These are phyloP conservation scores for Tetradesmus lagerheimii DNA, from an alignment of 139 green algal genomes.

Conservation along the genomic window DNA sequence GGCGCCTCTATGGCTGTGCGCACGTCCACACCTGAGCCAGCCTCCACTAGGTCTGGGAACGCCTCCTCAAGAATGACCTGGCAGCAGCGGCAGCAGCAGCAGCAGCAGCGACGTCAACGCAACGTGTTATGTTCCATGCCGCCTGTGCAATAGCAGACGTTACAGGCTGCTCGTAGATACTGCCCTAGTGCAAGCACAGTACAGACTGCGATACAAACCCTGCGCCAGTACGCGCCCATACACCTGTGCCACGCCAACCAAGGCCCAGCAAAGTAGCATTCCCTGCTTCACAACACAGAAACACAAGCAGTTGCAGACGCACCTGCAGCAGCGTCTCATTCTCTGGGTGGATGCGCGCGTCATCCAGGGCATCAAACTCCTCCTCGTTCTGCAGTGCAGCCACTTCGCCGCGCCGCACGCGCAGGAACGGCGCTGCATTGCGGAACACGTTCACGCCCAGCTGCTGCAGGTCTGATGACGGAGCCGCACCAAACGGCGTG, in stretches of 20 bases:
- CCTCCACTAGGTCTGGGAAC: slow-evolving; percentile 15
- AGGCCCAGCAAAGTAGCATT: too few relatives aligned
- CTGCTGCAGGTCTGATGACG: neutral
- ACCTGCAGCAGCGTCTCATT: slow-evolving; percentile 41
- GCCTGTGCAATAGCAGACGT: too few relatives aligned
- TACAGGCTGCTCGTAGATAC: too few relatives aligned
- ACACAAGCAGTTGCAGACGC: neutral
- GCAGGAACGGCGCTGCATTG: slow-evolving; percentile 81
- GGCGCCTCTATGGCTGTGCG: slow-evolving; percentile 42
- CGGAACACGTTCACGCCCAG: slow-evolving; percentile 50
- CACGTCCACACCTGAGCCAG: slow-evolving; percentile 1
- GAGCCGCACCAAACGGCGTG: neutral
- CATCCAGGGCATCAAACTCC: slow-evolving; percentile 81
- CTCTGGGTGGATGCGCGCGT: slow-evolving; percentile 84
- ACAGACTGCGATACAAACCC: too few relatives aligned
- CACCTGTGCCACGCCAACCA: too few relatives aligned
- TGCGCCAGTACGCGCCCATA: too few relatives aligned
- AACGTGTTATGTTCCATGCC: too few relatives aligned
- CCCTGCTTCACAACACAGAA: too few relatives aligned
- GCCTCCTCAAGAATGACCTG: slow-evolving; percentile 40
- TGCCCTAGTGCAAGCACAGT: too few relatives aligned
- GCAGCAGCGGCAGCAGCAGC: neutral
- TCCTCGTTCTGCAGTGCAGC: slow-evolving; percentile 76
- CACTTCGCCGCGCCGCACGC: slow-evolving; percentile 65
- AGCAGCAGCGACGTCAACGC: neutral